These are phyloP conservation scores for Verticillium tricorpus DNA, from an alignment of 2,329 filamentous ascomycete genomes.

Conservation along the genomic window DNA sequence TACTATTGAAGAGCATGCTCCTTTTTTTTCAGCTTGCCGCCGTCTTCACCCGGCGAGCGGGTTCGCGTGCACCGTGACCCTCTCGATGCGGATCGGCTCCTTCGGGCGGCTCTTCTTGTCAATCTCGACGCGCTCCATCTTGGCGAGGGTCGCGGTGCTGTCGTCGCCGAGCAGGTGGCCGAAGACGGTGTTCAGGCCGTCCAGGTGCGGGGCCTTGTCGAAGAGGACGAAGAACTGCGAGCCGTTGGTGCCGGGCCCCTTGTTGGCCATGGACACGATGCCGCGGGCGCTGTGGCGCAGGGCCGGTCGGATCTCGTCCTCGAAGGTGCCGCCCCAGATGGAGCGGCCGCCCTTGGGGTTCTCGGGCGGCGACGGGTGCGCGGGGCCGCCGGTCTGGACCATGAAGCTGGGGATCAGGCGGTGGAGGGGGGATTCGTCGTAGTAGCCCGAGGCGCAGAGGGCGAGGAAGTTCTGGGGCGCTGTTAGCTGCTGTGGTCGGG, in stretches of 20 bases:
- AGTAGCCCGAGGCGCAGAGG: conserved; percentile 75
- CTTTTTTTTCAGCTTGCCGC: too few relatives aligned
- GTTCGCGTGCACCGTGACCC: conserved; percentile 73
- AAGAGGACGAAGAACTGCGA: conserved; percentile 81
- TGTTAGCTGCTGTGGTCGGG: not conserved
- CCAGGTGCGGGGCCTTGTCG: conserved; percentile 72
- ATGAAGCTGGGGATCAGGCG: conserved; percentile 79
- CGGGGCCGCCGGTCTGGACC: conserved; percentile 68
- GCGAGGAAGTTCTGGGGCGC: conserved; percentile 78
- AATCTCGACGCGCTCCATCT: conserved; percentile 66
- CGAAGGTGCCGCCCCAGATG: conserved; percentile 70
- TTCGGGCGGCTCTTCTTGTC: conserved; percentile 76
- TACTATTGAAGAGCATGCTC: not conserved
- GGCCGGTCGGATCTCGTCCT: conserved; percentile 73
- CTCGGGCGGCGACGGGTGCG: conserved; percentile 42
- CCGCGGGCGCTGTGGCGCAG: conserved; percentile 65
- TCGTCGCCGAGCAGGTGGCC: conserved; percentile 67
- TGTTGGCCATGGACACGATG: conserved; percentile 75
- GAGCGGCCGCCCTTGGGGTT: conserved; percentile 66
- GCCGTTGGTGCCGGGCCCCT: conserved; percentile 67
- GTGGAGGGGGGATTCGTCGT: conserved; percentile 72
- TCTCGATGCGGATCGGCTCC: conserved; percentile 61
- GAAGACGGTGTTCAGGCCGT: conserved; percentile 82
- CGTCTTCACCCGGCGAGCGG: conserved; percentile 58
- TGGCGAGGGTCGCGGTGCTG: conserved; percentile 59